Evolutionary conservation across 1,139 yeast species (phyloP), one percentile per base, ranked within the genome.

Genomic region (Kazachstania sp.): DNA sequence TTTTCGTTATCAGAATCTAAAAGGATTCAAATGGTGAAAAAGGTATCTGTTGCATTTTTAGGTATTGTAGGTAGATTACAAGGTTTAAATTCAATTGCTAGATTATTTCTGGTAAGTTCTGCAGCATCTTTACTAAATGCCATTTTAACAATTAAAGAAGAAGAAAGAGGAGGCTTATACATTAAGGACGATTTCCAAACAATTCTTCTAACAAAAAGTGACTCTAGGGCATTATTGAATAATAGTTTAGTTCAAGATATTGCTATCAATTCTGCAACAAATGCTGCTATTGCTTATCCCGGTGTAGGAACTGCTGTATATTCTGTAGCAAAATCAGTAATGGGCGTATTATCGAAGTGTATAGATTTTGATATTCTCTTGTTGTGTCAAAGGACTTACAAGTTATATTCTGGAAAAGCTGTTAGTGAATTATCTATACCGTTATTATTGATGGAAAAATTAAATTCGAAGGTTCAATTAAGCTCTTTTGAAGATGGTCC

Each of bases 361-460:
- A 59, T 83, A 28, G 63, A 69, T 38, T 81, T 76, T 59, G 94
- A 84, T 59, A 67, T 81, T 18, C 60, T 74, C 13, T 65, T 74
- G n/a, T 65, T 82, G 46, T 75, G 83, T 2, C 79, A 78, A 51
- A 73, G 75, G 50, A 73, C 83, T 18, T 64, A 66, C 36, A 65
- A 71, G 29, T 63, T 82, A 16, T 70, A 72, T 31, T 53, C 56
- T 11, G 67, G 63, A 0, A 56, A 54, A 16, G 60, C 60, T 2
- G 64, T 66, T 11, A 68, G 69, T 42, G 60, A 63, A 3, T 72
- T 77, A 0, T 66, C 74, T 1, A 66, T 77, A 0, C 60, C 68
- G 0, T 59, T 70, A 4, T 63, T 63, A 23, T 67, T 75, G 11
- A 70, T 75, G 39, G 73, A 78, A 1, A 65, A 69, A 13, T 59